Evolutionary conservation across 2,329 filamentous ascomycete species (phyloP), one percentile per base, ranked within the genome.

Genomic region (Emericellopsis atlantica): DNA sequence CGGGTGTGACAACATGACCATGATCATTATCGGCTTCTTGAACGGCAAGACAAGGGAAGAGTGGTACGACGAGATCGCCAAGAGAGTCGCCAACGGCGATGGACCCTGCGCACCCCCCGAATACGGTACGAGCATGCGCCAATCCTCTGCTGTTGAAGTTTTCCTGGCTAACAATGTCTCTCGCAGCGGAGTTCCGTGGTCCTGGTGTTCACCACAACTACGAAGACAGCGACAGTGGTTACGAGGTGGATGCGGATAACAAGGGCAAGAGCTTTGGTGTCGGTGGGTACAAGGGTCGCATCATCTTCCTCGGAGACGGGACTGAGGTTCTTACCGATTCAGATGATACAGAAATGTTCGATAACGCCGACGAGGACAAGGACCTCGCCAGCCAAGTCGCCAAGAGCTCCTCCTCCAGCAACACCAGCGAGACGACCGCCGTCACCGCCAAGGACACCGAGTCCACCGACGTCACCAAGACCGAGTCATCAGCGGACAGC

Each of bases 1-100:
- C 46, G 92, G 92, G 46, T 98, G 92, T 62, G 92, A 98, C 70
- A 98, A 98, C 72, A 98, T 98, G 92, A 98, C 92, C 51, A 96
- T 98, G 84, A 70, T 82, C 52, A 75, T 98, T 49, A 69, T 98
- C 56, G 92, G 83, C 50, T 79, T 98, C 58, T 75, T 98, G 51
- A 79, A 85, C 56, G 92, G 90, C 61, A 88, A 85, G 72, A 84
- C 80, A 53, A 93, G 94, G 75, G 89, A 95, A 57, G 84, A 95
- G 67, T 98, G 92, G 92, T 98, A 98, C 63, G 86, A 95, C 56
- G 82, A 89, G 69, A 84, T 98, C 61, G 87, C 83, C 55, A 87
- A 84, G 69, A 79, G 92, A 59, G 92, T 98, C 63, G 86, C 89
- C 53, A 89, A 90, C 60, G 92, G 90, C 65, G 92, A 98, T 66